phyloP scores from a whole-genome alignment of 345 rosid genomes.

The Melaleuca alternifolia region DNA sequence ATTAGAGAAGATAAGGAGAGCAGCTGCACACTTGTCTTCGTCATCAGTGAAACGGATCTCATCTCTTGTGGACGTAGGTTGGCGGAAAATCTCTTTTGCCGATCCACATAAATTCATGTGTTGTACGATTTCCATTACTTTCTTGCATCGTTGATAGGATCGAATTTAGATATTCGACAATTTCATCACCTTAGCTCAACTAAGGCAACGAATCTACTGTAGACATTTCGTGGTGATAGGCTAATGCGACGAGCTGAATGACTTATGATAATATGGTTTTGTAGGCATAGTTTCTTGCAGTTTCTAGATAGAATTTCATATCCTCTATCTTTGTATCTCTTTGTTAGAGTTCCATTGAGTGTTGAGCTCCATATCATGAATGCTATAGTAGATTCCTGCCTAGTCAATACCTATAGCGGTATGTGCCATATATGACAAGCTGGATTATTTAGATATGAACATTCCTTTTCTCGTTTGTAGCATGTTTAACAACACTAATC shows the following conservation, averaged over 20 bases:
- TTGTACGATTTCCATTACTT: too few species aligned
- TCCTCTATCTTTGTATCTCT: background rate
- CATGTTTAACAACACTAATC: background rate
- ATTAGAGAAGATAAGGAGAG: too few species aligned
- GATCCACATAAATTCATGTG: too few species aligned
- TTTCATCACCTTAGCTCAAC: background rate
- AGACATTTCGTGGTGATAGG: background rate
- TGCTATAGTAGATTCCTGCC: background rate
- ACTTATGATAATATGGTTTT: too few species aligned
- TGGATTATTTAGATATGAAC: background rate
- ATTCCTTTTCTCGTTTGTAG: background rate
- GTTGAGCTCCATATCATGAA: background rate
- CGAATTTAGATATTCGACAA: too few species aligned
- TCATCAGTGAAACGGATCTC: too few species aligned
- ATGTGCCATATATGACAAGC: background rate
- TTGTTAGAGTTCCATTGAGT: background rate
- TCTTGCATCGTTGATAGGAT: too few species aligned
- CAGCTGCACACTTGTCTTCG: too few species aligned
- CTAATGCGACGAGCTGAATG: too few species aligned
- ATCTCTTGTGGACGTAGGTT: too few species aligned
- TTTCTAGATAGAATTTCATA: background rate
- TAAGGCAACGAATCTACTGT: background rate
- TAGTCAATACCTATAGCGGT: background rate
- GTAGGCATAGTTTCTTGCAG: background rate
- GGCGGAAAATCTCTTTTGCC: too few species aligned